Evolutionary conservation across 345 rosid genomes (phyloP), one percentile per base, ranked within the genome.

Genomic region (Ricinus communis): DNA sequence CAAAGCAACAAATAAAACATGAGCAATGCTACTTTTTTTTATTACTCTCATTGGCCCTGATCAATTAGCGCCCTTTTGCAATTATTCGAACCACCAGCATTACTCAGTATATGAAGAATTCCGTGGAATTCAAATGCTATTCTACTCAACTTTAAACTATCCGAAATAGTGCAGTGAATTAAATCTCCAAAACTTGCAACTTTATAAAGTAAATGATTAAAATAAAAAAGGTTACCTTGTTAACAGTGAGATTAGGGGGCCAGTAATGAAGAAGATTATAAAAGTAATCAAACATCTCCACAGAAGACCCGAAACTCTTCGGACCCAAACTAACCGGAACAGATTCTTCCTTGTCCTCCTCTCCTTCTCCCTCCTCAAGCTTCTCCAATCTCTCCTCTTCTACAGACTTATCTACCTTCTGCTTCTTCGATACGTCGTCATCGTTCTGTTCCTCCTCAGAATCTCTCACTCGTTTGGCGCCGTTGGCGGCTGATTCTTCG

Each of bases 201-300:
- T 43, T 43, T 19, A 60, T 19, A 36, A 18, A n/a, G n/a, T n/a
- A 19, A 36, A 41, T 5, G 2, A 9, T 30, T 10, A 36, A 24
- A 3, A 10, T 14, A 21, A 5, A 57, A 59, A 15, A 5, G 4
- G 2, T 8, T 76, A 90, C 96, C 93, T 90, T 82, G 65, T 91
- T 93, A 54, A 86, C 68, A 70, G 85, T 83, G 57, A 91, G 74
- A 71, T 87, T 83, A 36, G 86, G 74, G 2, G 90, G 88, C 97
- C 97, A 93, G 46, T 47, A 61, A 22, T 90, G 94, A 62, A 93
- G 82, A 28, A 91, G 77, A 66, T 74, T 82, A 74, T 56, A 78
- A 51, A 93, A 88, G 79, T 91, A 88, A 77, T 90, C 88, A 67
- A 87, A 87, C 93, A 93, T 87, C 84, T 87, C 86, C 41, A 85